Evolutionary conservation across 2,329 filamentous ascomycete genomes (phyloP), one percentile per base, ranked within the genome.

Genomic region (Ophiostoma australiae): DNA sequence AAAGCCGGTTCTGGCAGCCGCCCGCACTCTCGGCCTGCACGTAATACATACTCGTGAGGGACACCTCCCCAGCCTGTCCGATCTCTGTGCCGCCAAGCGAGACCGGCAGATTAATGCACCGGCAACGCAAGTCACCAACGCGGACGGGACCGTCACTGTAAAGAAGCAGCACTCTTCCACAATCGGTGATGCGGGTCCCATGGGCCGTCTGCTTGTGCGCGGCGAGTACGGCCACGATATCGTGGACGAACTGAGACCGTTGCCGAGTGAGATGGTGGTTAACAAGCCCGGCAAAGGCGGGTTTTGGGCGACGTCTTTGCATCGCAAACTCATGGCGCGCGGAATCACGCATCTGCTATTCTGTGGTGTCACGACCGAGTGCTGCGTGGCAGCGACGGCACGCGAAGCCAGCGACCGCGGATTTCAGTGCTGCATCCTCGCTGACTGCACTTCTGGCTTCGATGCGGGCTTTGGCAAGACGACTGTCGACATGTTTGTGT

Each of bases 401-500:
- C 20, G 52, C 0, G 52, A 58, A 13, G 52, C 52, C 23, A 58
- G 52, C 52, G 52, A 58, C 23, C 52, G 52, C 8, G 52, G 52
- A 3, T 58, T 58, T 13, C 52, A 58, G 11, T 58, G 23, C 52
- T 58, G 52, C 23, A 80, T 84, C 20, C 77, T 85, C 27, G 78
- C 77, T 7, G 82, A 85, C 74, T 84, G 81, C 73, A 85, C 83
- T 0, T 80, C 80, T 67, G 83, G 84, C 1, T 85, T 85, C 71
- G 81, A 84, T 69, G 76, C 78, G 13, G 78, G 80, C n/a, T 82
- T 83, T 74, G 83, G 83, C 20, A 77, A 76, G 27, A 80, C 80
- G 4, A 82, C 82, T 4, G 75, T 85, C n/a, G 83, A 85, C 72
- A 85, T 82, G 74, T 78, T 86, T 39, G 82, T 81, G 73, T 82